These are phyloP conservation scores for Effrenium voratum DNA, from an alignment of 73 alveolate genomes.

Conservation along the genomic window DNA sequence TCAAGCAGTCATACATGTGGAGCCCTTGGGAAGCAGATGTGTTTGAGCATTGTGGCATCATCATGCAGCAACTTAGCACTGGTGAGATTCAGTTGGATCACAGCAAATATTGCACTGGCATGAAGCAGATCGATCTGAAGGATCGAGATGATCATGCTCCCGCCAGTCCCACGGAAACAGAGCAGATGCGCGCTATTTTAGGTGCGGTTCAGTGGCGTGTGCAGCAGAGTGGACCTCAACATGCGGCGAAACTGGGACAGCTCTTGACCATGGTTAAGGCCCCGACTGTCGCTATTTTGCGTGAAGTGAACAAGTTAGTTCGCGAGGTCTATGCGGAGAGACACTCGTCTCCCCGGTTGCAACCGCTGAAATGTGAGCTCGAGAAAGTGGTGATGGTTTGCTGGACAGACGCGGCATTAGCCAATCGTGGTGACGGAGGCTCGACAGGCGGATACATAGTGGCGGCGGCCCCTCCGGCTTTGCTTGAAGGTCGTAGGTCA, in stretches of 20 bases:
- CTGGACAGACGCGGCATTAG: slow-evolving; percentile 15
- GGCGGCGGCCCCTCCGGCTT: background rate
- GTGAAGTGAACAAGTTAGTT: background rate
- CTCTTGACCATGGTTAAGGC: background rate
- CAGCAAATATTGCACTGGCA: background rate
- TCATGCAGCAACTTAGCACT: background rate
- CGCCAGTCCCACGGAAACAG: background rate
- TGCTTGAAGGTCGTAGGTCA: background rate
- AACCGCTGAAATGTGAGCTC: background rate
- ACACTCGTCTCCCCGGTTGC: background rate
- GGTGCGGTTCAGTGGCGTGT: slow-evolving; percentile 18
- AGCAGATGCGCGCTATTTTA: background rate
- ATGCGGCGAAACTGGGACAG: background rate
- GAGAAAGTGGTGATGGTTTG: background rate
- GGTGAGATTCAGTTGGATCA: background rate
- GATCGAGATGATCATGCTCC: background rate
- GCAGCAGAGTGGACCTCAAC: background rate
- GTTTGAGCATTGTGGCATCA: background rate
- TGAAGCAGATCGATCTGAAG: background rate
- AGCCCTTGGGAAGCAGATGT: background rate
- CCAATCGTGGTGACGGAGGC: background rate
- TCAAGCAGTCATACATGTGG: background rate
- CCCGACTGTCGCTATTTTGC: background rate
- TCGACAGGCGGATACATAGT: slow-evolving; percentile 8
- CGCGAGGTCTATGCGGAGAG: background rate